A percentile compares a stretch with the other conserved stretches of the same genome.
Conservation (phyloP, 208 protist species). For the Wallacemonas sp. region DNA sequence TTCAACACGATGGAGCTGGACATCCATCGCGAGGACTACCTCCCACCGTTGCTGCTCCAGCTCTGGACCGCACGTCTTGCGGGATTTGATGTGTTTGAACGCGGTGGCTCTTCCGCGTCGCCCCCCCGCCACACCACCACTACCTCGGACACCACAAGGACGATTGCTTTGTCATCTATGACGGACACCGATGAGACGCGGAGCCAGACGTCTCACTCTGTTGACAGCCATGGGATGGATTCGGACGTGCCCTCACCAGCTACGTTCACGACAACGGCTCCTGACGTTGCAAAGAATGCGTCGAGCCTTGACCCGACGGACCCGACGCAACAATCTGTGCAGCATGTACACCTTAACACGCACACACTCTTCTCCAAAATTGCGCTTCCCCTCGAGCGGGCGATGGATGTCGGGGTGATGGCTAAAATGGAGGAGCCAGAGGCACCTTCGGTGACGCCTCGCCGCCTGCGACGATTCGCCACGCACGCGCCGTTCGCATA, state of each 20-base stretch:
- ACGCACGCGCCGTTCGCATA: slow-evolving; percentile 72
- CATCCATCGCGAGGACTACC: slow-evolving; percentile 25
- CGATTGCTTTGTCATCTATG: too few relatives aligned
- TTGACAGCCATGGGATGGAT: too few relatives aligned
- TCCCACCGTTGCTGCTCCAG: slow-evolving; percentile 17
- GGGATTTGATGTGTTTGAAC: background rate
- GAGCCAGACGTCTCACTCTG: too few relatives aligned
- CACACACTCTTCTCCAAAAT: background rate
- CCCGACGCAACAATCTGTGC: too few relatives aligned
- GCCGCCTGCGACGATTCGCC: slow-evolving; percentile 33
- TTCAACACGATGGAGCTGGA: slow-evolving; percentile 49
- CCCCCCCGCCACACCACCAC: background rate
- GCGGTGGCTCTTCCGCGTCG: background rate
- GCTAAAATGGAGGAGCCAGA: slow-evolving; percentile 1
- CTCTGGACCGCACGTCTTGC: slow-evolving; percentile 20
- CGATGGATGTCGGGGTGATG: slow-evolving; percentile 1
- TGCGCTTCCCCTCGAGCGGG: background rate
- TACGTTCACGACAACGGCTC: too few relatives aligned
- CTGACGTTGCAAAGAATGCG: too few relatives aligned
- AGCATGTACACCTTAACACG: too few relatives aligned
- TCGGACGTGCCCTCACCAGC: too few relatives aligned
- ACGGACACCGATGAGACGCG: too few relatives aligned
- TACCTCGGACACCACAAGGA: too few relatives aligned
- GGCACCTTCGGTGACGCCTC: background rate
- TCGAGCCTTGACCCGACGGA: too few relatives aligned